A percentile compares a stretch with the other conserved stretches of the same genome.
phyloP scores from a whole-genome alignment of 2,329 filamentous ascomycete species.

The Microsporum ferrugineum region DNA sequence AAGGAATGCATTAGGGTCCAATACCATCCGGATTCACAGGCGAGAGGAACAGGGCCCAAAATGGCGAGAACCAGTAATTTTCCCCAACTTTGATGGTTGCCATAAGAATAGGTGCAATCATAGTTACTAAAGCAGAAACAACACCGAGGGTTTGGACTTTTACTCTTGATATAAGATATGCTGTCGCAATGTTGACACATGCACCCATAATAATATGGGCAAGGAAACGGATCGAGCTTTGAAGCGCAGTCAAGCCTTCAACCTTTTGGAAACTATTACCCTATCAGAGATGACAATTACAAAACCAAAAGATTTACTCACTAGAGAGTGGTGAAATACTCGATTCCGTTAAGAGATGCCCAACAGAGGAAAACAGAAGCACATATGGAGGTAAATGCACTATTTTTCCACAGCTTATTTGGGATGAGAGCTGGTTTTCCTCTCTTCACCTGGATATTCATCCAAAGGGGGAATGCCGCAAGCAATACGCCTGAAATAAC shows the following conservation, averaged over 20 bases:
- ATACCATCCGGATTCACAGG: slow-evolving; percentile 14
- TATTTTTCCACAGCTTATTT: slow-evolving; percentile 49
- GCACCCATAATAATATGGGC: slow-evolving; percentile 35
- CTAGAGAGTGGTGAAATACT: slow-evolving; percentile 41
- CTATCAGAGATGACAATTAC: not conserved
- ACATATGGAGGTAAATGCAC: slow-evolving; percentile 46
- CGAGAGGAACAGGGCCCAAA: slow-evolving; percentile 10
- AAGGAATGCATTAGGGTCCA: not conserved
- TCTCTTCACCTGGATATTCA: slow-evolving; percentile 37
- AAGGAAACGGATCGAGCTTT: slow-evolving; percentile 38
- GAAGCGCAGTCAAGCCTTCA: slow-evolving; percentile 36
- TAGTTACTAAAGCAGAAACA: slow-evolving; percentile 11
- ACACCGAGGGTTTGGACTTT: slow-evolving; percentile 11
- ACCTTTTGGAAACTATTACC: slow-evolving; percentile 40
- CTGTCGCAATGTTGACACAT: slow-evolving; percentile 10
- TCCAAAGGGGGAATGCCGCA: slow-evolving; percentile 43
- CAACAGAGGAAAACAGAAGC: slow-evolving; percentile 38
- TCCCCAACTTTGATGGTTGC: slow-evolving; percentile 9
- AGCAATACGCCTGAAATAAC: slow-evolving; percentile 21
- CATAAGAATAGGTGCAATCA: slow-evolving; percentile 12
- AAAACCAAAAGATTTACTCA: slow-evolving; percentile 10
- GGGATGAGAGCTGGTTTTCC: slow-evolving; percentile 47
- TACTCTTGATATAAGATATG: slow-evolving; percentile 11
- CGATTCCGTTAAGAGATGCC: slow-evolving; percentile 38
- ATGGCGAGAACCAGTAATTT: slow-evolving; percentile 11